Base-by-base conservation (phyloP, 176 grass and related monocot species). In the Guadua angustifolia region DNA sequence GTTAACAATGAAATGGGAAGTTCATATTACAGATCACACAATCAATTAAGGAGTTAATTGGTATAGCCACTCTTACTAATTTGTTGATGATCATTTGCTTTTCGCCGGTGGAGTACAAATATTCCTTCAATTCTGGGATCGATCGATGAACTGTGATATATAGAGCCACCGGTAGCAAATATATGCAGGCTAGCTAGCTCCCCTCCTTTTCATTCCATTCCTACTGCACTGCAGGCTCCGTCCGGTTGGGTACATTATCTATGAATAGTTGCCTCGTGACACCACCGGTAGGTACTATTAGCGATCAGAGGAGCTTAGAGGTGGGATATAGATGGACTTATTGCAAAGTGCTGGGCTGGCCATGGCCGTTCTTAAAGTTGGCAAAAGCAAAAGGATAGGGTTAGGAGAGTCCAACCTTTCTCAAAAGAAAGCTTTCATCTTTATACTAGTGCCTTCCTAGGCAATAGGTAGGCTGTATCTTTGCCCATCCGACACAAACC, bases 381-480 rank as follows among this genome's bases (percentile, higher is more conserved):
- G 57, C n/a, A 25, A 62, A 62, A 25, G 83, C 73, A 78, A 38
- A 69, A 78, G 40, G 83, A 77, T 85, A 77, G 74, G 64, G 64
- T 70, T 85, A 49, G 83, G 74, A 39, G 65, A 22, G 74, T 70
- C 83, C 64, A 70, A 13, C 67, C 80, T 78, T 85, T 85, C 25
- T 47, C 38, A 40, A 85, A 85, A 70, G 83, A 62, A 62, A 60
- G 22, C 22, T 25, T 25, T 5, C n/a, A 10, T 57, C 21, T 59
- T 24, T 59, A 25, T 60, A 25, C n/a, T 5, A 12, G 9, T 12
- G 17, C 74, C 83, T 69, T 77, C 57, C 68, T 59, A 84, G 72
- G 82, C 82, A 84, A 66, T 72, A 43, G 74, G 45, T 84, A 84
- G 63, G 38, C 73, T 85, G 82, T 58, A 69, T 84, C 71, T 76